Conservation (phyloP, 345 rosid genomes). For the Rhizophora apiculata region DNA sequence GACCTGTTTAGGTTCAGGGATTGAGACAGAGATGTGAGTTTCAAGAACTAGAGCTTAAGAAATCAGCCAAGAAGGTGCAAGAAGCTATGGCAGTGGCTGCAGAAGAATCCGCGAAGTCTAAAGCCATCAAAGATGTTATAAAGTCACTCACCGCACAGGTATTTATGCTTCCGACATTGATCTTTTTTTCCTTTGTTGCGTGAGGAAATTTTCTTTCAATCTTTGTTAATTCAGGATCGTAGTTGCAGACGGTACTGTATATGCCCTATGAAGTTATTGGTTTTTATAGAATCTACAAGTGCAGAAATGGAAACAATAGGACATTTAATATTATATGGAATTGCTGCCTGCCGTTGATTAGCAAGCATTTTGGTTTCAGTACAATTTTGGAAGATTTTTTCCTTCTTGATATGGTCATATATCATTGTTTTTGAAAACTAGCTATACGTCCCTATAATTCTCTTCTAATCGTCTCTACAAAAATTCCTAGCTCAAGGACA, state of each 20-base stretch:
- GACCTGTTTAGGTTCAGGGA: conserved; percentile 59
- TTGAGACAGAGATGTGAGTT: conserved; percentile 71
- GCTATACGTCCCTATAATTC: conserved; percentile 11
- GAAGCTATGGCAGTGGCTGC: conserved; percentile 71
- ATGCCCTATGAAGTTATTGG: too few relatives aligned
- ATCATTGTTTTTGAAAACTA: background rate
- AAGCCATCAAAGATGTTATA: conserved; percentile 93
- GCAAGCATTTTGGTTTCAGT: too few relatives aligned
- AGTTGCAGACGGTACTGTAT: too few relatives aligned
- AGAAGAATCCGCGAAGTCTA: conserved; percentile 79
- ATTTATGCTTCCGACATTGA: conserved; percentile 13
- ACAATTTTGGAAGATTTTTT: too few relatives aligned
- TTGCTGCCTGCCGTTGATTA: too few relatives aligned
- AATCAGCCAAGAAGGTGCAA: conserved; percentile 71
- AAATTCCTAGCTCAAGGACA: conserved; percentile 68
- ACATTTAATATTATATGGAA: too few relatives aligned
- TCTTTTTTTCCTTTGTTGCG: conserved; percentile 5
- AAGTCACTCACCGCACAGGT: conserved; percentile 95
- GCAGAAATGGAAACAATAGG: too few relatives aligned
- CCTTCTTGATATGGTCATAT: background rate
- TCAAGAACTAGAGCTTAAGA: conserved; percentile 84
- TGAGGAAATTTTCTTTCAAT: background rate
- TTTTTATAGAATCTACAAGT: too few relatives aligned
- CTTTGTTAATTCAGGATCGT: background rate
- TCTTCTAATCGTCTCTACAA: too few relatives aligned